Conservation (phyloP, 768 basidiomycete species). For the Dendrothele bispora region DNA sequence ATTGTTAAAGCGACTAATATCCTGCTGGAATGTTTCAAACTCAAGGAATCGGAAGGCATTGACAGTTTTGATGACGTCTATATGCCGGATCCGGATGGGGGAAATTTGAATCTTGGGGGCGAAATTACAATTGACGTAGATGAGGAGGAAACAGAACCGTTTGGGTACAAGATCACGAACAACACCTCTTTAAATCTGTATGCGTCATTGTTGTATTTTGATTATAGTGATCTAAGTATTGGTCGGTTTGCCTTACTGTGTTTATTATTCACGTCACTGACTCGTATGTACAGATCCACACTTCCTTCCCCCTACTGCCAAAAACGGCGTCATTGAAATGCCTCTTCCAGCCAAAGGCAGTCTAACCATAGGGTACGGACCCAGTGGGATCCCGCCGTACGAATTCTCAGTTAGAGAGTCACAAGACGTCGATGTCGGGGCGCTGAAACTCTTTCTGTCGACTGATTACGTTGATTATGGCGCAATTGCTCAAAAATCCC, state of each 20-base stretch:
- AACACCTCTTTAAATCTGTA: constrained; percentile 18
- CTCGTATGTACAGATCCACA: not conserved
- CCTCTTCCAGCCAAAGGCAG: not conserved
- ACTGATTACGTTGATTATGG: constrained; percentile 21
- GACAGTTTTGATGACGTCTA: constrained; percentile 4
- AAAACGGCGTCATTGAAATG: not conserved
- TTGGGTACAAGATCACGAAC: constrained; percentile 25
- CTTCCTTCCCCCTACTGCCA: not conserved
- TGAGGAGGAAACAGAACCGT: constrained; percentile 11
- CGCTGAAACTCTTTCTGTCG: constrained; percentile 5
- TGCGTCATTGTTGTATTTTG: constrained; percentile 26
- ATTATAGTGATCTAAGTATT: constrained; percentile 27
- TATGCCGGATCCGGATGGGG: constrained; percentile 1
- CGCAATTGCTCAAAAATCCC: constrained; percentile 14
- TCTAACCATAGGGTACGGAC: constrained; percentile 28
- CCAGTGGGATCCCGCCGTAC: constrained; percentile 15
- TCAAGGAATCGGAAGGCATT: not conserved
- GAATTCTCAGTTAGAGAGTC: constrained; percentile 8
- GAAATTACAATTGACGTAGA: constrained; percentile 14
- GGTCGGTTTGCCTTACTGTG: constrained; percentile 14
- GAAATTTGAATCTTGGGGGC: constrained; percentile 19
- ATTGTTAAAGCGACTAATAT: not conserved
- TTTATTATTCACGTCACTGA: not conserved
- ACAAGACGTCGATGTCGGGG: constrained; percentile 27
- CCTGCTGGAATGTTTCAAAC: not conserved